Percentiles rank a stretch among this genome's conserved stretches.
phyloP scores from a whole-genome alignment of 805 yeast genomes.

The Lipomyces chichibuensis region DNA sequence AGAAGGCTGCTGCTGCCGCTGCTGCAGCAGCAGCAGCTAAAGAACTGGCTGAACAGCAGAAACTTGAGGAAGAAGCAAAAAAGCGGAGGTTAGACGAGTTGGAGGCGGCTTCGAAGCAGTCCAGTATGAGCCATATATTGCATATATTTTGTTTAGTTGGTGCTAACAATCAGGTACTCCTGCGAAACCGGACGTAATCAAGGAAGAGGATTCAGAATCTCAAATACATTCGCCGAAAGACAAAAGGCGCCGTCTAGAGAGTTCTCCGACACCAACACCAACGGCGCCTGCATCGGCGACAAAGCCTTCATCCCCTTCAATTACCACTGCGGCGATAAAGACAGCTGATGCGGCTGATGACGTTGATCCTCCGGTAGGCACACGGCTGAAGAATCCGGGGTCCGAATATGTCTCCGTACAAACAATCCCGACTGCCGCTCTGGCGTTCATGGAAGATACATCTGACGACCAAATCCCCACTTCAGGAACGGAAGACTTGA shows the following conservation, averaged over 20 bases:
- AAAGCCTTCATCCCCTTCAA: background rate
- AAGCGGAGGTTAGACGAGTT: background rate
- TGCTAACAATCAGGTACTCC: background rate
- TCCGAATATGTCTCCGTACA: conserved; percentile 34
- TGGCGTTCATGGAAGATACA: conserved; percentile 23
- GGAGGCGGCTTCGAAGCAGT: background rate
- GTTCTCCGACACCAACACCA: background rate
- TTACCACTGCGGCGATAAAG: background rate
- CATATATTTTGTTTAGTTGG: background rate
- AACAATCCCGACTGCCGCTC: conserved; percentile 32
- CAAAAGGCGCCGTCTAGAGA: conserved; percentile 3
- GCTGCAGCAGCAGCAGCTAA: conserved; percentile 8
- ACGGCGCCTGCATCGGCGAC: background rate
- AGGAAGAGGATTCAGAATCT: conserved; percentile 3
- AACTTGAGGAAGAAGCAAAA: conserved; percentile 3
- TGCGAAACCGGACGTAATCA: background rate
- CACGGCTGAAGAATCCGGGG: conserved; percentile 24
- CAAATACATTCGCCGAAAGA: background rate
- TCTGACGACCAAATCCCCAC: conserved; percentile 48
- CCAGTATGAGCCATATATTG: background rate
- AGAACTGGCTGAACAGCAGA: conserved; percentile 2
- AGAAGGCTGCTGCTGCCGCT: conserved; percentile 11
- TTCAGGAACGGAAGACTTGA: conserved; percentile 73
- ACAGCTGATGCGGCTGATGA: background rate
- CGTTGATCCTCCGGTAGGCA: background rate